phyloP scores from a whole-genome alignment of 2,329 filamentous ascomycete species.

The Rhynchosporium agropyri region DNA sequence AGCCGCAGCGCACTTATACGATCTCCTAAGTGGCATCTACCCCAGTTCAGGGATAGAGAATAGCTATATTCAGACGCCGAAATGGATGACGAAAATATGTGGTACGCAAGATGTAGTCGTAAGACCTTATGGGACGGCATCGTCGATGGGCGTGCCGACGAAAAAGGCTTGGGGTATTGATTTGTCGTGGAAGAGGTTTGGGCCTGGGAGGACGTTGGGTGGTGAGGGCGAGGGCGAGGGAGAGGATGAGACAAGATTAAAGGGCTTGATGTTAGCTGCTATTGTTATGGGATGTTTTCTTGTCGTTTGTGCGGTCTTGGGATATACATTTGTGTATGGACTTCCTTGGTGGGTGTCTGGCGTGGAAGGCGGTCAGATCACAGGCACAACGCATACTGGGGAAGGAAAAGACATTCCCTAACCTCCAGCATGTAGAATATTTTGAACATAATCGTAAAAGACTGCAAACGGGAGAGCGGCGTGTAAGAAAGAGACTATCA shows the following conservation, averaged over 20 bases:
- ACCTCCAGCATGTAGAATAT: neutral
- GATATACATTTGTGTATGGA: constrained; percentile 13
- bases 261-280: constrained; percentile 19
- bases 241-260: constrained; percentile 13
- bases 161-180: constrained; percentile 22
- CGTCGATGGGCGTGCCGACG: neutral
- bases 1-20: constrained; percentile 80
- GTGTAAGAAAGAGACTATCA: too few species aligned
- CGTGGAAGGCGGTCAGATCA: neutral
- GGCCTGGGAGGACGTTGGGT: constrained; percentile 78
- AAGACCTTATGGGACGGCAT: constrained; percentile 24
- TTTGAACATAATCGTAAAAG: neutral
- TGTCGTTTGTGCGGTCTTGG: constrained; percentile 18
- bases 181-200: constrained; percentile 78
- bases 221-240: constrained; percentile 14
- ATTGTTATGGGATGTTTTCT: constrained; percentile 22
- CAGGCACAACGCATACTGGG: constrained; percentile 1
- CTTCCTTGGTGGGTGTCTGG: constrained; percentile 4
- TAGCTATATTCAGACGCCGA: constrained; percentile 74
- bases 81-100: constrained; percentile 18
- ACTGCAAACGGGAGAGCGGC: neutral
- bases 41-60: constrained; percentile 80
- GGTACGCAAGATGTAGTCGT: constrained; percentile 19
- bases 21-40: constrained; percentile 83
- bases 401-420: constrained; percentile 7